Evolutionary conservation across 2,329 filamentous ascomycete species (phyloP).

Genomic region (Myriangium duriaei): DNA sequence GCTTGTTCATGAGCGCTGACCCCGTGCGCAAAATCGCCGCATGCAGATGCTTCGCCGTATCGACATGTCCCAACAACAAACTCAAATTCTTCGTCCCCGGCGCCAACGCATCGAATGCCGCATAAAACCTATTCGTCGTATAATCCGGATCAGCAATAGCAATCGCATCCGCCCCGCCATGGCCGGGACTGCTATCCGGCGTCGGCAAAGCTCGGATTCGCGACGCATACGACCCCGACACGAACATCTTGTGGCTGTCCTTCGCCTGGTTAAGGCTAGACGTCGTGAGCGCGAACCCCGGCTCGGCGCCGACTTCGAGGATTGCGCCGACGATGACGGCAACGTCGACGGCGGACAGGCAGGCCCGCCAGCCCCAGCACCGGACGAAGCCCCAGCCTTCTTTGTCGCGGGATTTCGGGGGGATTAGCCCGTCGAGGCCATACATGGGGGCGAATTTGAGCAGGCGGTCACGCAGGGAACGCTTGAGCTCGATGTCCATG

Average conservation of each 20-base stretch:
- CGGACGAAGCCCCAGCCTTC: slow-evolving; percentile 96
- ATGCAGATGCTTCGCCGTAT: slow-evolving; percentile 78
- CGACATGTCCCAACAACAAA: slow-evolving; percentile 60
- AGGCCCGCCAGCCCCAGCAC: slow-evolving; percentile 96
- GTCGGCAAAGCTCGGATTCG: slow-evolving; percentile 21
- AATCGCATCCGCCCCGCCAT: slow-evolving; percentile 14
- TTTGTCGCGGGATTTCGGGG: slow-evolving; percentile 48
- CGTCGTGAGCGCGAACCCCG: slow-evolving; percentile 9
- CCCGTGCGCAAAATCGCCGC: slow-evolving; percentile 88
- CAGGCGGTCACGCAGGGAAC: slow-evolving; percentile 69
- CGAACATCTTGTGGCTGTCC: slow-evolving; percentile 9
- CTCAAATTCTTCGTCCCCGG: slow-evolving; percentile 48
- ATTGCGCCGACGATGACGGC: slow-evolving; percentile 87
- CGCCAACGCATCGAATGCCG: slow-evolving; percentile 45
- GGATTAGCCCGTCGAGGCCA: slow-evolving; percentile 86
- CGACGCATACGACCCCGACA: slow-evolving; percentile 16
- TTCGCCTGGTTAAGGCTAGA: slow-evolving; percentile 8
- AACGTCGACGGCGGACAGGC: slow-evolving; percentile 83
- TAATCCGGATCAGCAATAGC: slow-evolving; percentile 29
- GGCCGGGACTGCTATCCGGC: slow-evolving; percentile 16
- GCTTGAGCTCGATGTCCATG: slow-evolving; percentile 96
- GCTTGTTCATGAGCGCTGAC: slow-evolving; percentile 81
- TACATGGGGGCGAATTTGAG: slow-evolving; percentile 88
- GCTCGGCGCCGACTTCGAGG: slow-evolving; percentile 63
- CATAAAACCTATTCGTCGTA: slow-evolving; percentile 43